These are phyloP conservation scores for Kodamaea jinghongensis DNA, from an alignment of 805 yeast species.

Conservation along the genomic window DNA sequence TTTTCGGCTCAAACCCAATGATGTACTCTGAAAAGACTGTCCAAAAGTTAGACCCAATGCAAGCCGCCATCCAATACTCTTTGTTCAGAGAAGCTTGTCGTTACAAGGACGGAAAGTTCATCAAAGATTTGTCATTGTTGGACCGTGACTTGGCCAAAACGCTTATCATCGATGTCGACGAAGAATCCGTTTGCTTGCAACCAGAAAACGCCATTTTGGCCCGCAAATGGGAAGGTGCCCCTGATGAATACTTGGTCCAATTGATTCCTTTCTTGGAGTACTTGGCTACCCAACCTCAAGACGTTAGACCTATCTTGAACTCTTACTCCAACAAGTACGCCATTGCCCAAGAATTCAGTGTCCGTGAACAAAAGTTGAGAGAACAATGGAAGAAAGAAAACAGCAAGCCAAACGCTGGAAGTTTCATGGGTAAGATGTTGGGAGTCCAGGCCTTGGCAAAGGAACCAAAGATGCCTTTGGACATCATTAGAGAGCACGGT, in stretches of 20 bases:
- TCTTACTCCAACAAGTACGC: slow-evolving; percentile 66
- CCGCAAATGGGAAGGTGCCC: slow-evolving; percentile 81
- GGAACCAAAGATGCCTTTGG: slow-evolving; percentile 78
- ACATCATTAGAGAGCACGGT: slow-evolving; percentile 86
- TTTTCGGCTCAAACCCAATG: slow-evolving; percentile 82
- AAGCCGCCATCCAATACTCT: slow-evolving; percentile 82
- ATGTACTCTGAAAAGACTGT: slow-evolving; percentile 82
- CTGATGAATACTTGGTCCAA: slow-evolving; percentile 75
- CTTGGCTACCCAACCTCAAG: slow-evolving; percentile 83
- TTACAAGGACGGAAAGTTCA: slow-evolving; percentile 80
- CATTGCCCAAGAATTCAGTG: slow-evolving; percentile 75
- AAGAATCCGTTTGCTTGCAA: slow-evolving; percentile 70
- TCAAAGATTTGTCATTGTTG: slow-evolving; percentile 85
- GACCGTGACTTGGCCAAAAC: slow-evolving; percentile 88
- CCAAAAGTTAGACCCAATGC: slow-evolving; percentile 88
- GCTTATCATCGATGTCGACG: slow-evolving; percentile 74
- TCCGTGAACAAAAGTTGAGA: slow-evolving; percentile 75
- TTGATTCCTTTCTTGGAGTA: slow-evolving; percentile 93
- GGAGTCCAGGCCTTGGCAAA: slow-evolving; percentile 56
- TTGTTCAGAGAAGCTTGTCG: slow-evolving; percentile 89
- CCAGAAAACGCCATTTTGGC: slow-evolving; percentile 92
- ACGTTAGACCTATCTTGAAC: slow-evolving; percentile 82
- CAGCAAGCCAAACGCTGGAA: slow-evolving; percentile 42
- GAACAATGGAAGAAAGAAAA: slow-evolving; percentile 61
- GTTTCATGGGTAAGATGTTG: slow-evolving; percentile 58